Conservation (phyloP, 2,329 filamentous ascomycete genomes). For the Diaporthe capsici region DNA sequence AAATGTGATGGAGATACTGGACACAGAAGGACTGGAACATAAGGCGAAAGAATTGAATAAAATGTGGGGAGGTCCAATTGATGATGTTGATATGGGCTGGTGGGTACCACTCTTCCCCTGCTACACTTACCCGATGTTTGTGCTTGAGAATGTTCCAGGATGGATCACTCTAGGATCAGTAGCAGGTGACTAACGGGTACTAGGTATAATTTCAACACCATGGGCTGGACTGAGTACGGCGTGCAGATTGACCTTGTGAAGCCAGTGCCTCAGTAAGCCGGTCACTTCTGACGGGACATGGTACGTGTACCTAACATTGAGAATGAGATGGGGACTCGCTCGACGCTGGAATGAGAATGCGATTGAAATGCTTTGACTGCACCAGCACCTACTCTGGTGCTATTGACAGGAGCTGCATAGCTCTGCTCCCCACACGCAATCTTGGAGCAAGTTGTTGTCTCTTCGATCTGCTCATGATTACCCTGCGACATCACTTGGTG, state of each 20-base stretch:
- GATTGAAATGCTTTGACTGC: background rate
- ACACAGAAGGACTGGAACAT: conserved; percentile 43
- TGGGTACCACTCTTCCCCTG: too few relatives aligned
- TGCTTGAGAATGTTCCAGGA: too few relatives aligned
- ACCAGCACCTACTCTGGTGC: too few relatives aligned
- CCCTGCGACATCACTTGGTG: too few relatives aligned
- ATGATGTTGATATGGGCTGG: conserved; percentile 47
- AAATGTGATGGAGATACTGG: conserved; percentile 44
- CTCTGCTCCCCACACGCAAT: too few relatives aligned
- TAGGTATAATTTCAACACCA: conserved; percentile 39
- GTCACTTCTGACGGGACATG: background rate
- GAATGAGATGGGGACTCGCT: background rate
- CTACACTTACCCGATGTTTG: too few relatives aligned
- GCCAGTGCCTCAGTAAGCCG: background rate
- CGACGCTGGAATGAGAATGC: background rate
- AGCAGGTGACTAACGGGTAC: too few relatives aligned
- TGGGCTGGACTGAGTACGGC: background rate
- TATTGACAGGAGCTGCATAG: too few relatives aligned
- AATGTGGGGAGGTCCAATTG: conserved; percentile 42
- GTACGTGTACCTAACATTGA: background rate
- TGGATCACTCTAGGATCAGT: accelerated
- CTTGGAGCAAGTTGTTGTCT: too few relatives aligned
- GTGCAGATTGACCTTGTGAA: background rate
- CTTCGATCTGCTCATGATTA: too few relatives aligned
- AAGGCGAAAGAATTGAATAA: conserved; percentile 43